Conservation (phyloP, 371 early-diverging fungal genomes). For the Apophysomyces elegans region DNA sequence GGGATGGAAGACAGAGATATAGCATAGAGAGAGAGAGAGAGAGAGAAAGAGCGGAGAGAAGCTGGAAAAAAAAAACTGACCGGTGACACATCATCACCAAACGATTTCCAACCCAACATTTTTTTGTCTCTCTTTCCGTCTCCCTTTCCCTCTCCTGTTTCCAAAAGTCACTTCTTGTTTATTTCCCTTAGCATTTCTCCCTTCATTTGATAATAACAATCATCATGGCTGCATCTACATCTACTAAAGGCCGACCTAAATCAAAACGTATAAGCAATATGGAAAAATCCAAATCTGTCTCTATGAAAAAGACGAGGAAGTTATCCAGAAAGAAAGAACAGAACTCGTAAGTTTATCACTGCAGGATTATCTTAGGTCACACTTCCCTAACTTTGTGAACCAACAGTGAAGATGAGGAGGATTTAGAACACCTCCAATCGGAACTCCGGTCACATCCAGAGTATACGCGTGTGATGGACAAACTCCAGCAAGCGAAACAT, state of each 20-base stretch:
- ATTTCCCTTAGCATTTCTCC: constrained; percentile 4
- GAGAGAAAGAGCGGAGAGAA: constrained; percentile 9
- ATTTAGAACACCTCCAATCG: constrained; percentile 14
- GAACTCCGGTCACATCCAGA: constrained; percentile 29
- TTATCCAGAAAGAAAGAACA: constrained; percentile 1
- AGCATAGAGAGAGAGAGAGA: neutral
- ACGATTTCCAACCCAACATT: constrained; percentile 28
- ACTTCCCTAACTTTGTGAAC: neutral
- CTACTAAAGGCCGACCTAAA: constrained; percentile 7
- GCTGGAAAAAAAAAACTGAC: constrained; percentile 7
- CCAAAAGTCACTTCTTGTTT: neutral
- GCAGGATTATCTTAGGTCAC: constrained; percentile 1
- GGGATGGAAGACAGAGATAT: no score
- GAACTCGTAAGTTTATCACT: neutral
- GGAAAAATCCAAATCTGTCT: constrained; percentile 1
- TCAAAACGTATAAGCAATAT: constrained; percentile 6
- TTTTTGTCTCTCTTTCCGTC: constrained; percentile 27
- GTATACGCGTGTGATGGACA: constrained; percentile 27
- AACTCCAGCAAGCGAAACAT: constrained; percentile 29
- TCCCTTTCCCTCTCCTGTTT: constrained; percentile 13
- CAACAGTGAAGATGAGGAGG: neutral
- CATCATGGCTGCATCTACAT: constrained; percentile 7
- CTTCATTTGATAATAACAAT: constrained; percentile 1
- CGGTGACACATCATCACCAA: constrained; percentile 31
- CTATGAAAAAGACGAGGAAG: constrained; percentile 9